Conservation (phyloP, 2,329 filamentous ascomycete genomes). For the Cercospora sp. region DNA sequence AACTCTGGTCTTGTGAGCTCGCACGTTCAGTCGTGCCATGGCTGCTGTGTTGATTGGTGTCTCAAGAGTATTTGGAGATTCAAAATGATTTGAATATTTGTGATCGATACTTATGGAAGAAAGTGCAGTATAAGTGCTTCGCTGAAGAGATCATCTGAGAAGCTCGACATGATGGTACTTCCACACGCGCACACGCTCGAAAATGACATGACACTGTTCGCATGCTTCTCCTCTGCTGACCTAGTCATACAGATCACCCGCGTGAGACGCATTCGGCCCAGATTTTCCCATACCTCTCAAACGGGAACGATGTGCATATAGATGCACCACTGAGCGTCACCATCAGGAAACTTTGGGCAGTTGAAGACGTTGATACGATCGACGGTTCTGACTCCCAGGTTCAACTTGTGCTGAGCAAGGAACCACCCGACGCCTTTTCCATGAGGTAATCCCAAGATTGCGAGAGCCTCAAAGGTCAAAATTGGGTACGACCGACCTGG, state of each 20-base stretch:
- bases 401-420: slow-evolving; percentile 3
- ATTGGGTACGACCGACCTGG: slow-evolving; percentile 2
- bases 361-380: not conserved
- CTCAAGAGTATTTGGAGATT: not conserved
- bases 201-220: not conserved
- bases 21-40: not conserved
- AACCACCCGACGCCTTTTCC: slow-evolving; percentile 6
- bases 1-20: not conserved
- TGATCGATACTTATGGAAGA: not conserved
- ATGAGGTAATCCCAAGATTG: not conserved
- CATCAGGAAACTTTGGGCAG: not conserved
- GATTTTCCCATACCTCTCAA: not conserved
- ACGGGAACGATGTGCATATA: slow-evolving; percentile 6
- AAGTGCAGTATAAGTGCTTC: not conserved
- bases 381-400: not conserved
- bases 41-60: too few relatives aligned
- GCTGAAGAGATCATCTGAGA: not conserved
- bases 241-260: not conserved
- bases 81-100: not conserved
- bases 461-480: not conserved
- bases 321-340: not conserved
- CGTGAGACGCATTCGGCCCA: not conserved
- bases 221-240: not conserved
- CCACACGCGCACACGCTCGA: not conserved
- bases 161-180: not conserved